Percentiles rank a stretch among this genome's conserved stretches.
Conservation (phyloP, 495 filamentous ascomycete genomes). For the Penicillium canescens region DNA sequence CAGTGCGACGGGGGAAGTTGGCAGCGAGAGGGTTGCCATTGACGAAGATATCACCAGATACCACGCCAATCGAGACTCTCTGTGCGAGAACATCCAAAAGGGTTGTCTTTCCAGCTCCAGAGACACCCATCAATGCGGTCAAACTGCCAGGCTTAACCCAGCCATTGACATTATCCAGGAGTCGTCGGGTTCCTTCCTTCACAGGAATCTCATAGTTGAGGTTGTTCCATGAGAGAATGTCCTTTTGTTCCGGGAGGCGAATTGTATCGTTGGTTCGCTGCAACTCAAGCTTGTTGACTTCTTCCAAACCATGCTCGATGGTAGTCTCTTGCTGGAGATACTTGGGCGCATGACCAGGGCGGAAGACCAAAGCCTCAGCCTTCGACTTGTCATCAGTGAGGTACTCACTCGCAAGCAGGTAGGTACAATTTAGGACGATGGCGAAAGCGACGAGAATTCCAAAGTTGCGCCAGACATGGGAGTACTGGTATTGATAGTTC, state of each 20-base stretch:
- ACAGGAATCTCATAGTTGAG: conserved; percentile 66
- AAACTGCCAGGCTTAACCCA: conserved; percentile 67
- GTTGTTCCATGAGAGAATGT: conserved; percentile 71
- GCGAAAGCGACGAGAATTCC: conserved; percentile 63
- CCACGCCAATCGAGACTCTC: conserved; percentile 48
- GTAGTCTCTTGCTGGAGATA: conserved; percentile 23
- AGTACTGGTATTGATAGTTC: conserved; percentile 52
- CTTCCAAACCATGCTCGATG: conserved; percentile 15
- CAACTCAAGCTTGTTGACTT: conserved; percentile 16
- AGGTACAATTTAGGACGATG: conserved; percentile 50
- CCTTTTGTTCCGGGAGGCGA: conserved; percentile 48
- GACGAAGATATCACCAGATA: conserved; percentile 52
- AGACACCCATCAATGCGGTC: conserved; percentile 61
- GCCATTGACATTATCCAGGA: conserved; percentile 62
- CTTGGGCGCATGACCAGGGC: conserved; percentile 33
- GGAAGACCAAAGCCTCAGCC: conserved; percentile 37
- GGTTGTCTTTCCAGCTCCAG: conserved; percentile 66
- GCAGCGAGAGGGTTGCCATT: conserved; percentile 54
- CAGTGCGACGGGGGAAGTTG: conserved; percentile 87
- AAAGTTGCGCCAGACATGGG: conserved; percentile 63
- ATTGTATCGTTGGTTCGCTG: conserved; percentile 25
- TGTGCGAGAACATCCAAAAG: conserved; percentile 60
- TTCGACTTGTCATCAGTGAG: conserved; percentile 31
- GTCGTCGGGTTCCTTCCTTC: conserved; percentile 52
- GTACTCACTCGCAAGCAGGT: conserved; percentile 38